Base-by-base conservation (phyloP, 495 filamentous ascomycete genomes). In the Aspergillus cavernicola region DNA sequence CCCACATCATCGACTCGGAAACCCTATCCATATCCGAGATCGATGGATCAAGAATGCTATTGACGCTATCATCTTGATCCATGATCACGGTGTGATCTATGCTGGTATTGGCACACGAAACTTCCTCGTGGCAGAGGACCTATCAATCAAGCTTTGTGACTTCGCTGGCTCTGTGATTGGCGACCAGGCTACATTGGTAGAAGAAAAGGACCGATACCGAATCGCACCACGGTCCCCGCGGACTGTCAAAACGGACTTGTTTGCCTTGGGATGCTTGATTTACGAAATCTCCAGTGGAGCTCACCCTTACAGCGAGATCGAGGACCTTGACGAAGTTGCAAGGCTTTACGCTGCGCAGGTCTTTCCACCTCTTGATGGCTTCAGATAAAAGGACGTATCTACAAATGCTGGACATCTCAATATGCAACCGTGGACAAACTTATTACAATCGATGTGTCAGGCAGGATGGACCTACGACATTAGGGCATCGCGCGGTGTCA, bases 101-200 rank as follows among this genome's bases (percentile, higher is more conserved):
- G 62, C 55, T 24, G 68, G 67, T 52, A 55, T 71, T 16, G 50
- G 55, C 24, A 52, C 68, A 19, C 61, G 63, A 12, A 69, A 67
- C 55, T 69, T 67, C 41, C 60, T 71, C 26, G 58, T 67, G 15
- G 62, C 62, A 23, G 53, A 57, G 24, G 42, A 66, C 44, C 66
- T 71, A 6, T 55, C 56, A 11, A 57, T 69, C 23, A 60, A 65
- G 37, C 59, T 71, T 40, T 64, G 60, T 32, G 65, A 69, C 45
- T 71, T 62, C 28, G 45, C 50, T 24, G 56, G 59, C 15, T 58
- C 59, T 19, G 50, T 10, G 19, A 52, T 62, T 19, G 26, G 43
- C 18, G 52, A 53, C 18, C 8, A 53, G 9, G 4, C 16, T 1
- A 11, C 53, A 19, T 26, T 60, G 13, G 52, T 62, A 1, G 15